A percentile compares a stretch with the other conserved stretches of the same genome.
phyloP scores from a whole-genome alignment of 2,329 filamentous ascomycete species.

The Karstenula rhodostoma region DNA sequence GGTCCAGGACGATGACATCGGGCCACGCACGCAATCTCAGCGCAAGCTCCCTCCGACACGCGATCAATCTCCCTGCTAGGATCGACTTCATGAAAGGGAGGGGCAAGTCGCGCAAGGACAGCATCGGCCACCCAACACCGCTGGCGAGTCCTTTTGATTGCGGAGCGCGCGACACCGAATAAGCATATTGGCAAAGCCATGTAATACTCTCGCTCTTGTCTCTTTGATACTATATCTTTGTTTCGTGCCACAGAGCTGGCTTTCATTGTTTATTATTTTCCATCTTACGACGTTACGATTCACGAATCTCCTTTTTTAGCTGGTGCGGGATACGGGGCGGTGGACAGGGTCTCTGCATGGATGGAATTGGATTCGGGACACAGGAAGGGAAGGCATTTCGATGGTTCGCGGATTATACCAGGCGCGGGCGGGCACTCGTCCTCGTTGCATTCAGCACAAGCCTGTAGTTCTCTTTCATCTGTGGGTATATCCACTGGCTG shows the following conservation, averaged over 20 bases:
- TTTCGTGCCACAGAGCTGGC: not conserved
- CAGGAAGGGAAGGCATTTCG: not conserved
- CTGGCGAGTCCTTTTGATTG: conserved; percentile 31
- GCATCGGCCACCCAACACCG: conserved; percentile 34
- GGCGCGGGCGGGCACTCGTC: not conserved
- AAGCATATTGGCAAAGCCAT: conserved; percentile 23
- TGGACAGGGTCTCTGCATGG: not conserved
- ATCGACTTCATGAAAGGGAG: conserved; percentile 32
- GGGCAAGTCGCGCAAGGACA: conserved; percentile 33
- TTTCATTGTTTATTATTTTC: conserved; percentile 1
- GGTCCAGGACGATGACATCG: conserved; percentile 18
- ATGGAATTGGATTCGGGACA: not conserved
- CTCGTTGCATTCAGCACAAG: no score
- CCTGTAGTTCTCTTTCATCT: not conserved
- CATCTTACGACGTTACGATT: conserved; percentile 10
- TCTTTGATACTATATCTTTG: not conserved
- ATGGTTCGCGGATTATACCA: not conserved
- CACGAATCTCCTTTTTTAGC: conserved; percentile 9
- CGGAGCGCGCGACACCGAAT: conserved; percentile 17
- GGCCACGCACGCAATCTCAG: conserved; percentile 35
- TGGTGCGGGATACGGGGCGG: not conserved
- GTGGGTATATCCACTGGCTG: not conserved
- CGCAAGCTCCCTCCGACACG: conserved; percentile 32
- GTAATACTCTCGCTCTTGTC: conserved; percentile 6
- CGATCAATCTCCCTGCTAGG: conserved; percentile 30